phyloP scores from a whole-genome alignment of 1,284 basidiomycete genomes.

The Mycena citricolor region DNA sequence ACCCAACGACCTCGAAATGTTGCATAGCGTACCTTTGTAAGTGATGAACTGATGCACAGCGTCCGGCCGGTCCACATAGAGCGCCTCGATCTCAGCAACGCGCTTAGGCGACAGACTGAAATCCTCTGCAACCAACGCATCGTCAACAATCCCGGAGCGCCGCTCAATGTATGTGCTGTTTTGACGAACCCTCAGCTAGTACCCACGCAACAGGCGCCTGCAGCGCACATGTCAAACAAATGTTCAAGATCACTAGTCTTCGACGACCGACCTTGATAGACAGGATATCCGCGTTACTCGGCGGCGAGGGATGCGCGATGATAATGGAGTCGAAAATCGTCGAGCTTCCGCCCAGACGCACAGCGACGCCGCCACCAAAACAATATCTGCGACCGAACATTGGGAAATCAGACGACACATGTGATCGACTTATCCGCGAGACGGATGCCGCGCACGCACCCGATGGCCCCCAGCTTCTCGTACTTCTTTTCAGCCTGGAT shows the following conservation, averaged over 20 bases:
- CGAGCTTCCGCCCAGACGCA: conserved; percentile 27
- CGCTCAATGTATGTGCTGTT: no score
- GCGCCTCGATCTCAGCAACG: no score
- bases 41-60: no score
- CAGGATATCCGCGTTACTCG: conserved; percentile 7
- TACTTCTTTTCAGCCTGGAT: conserved; percentile 32
- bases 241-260: background rate
- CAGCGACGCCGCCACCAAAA: conserved; percentile 37
- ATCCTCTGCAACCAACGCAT: no score
- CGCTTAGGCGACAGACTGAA: no score
- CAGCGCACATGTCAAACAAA: background rate
- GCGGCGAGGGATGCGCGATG: conserved; percentile 38
- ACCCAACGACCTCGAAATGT: no score
- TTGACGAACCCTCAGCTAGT: conserved; percentile 63
- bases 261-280: conserved; percentile 23
- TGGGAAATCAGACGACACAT: background rate
- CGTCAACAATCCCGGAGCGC: no score
- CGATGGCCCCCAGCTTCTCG: conserved; percentile 40
- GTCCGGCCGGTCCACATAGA: no score
- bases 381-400: conserved; percentile 37
- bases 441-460: conserved; percentile 34
- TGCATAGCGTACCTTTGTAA: no score
- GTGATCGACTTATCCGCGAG: conserved; percentile 30
- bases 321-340: conserved; percentile 38
- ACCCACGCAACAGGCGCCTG: conserved; percentile 53